Percentiles rank a stretch among this genome's conserved stretches.
phyloP scores from a whole-genome alignment of 2,329 filamentous ascomycete genomes.

The Colletotrichum chrysophilum region DNA sequence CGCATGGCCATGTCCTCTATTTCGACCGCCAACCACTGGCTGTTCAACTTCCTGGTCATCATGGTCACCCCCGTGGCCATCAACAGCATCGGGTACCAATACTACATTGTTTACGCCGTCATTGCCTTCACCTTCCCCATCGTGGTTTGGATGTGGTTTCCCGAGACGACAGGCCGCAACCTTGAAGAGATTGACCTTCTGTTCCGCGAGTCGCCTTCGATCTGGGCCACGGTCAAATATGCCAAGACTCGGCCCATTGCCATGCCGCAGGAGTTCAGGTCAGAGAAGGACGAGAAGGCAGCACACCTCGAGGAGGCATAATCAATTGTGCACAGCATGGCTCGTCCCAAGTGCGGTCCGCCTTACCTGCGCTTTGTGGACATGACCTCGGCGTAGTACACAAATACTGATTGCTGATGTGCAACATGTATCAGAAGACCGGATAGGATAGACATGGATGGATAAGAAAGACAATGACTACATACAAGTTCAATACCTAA shows the following conservation, averaged over 20 bases:
- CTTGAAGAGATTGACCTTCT: slow-evolving; percentile 50
- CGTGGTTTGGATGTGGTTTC: slow-evolving; percentile 48
- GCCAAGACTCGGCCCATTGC: slow-evolving; percentile 37
- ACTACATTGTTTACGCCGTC: slow-evolving; percentile 55
- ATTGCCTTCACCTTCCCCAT: slow-evolving; percentile 49
- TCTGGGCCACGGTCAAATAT: slow-evolving; percentile 38
- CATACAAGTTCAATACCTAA: not conserved
- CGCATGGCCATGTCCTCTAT: slow-evolving; percentile 61
- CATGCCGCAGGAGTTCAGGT: slow-evolving; percentile 32
- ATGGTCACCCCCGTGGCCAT: slow-evolving; percentile 52
- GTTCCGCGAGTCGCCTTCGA: slow-evolving; percentile 44
- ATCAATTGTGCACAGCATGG: not conserved
- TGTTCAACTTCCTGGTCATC: slow-evolving; percentile 51
- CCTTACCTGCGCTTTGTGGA: not conserved
- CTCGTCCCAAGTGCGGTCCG: not conserved
- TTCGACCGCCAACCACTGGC: slow-evolving; percentile 59
- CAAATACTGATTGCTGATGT: not conserved
- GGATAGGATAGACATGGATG: not conserved
- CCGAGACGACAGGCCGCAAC: slow-evolving; percentile 53
- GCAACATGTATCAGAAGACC: not conserved
- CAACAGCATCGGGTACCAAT: slow-evolving; percentile 54
- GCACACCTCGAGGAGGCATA: slow-evolving; percentile 3
- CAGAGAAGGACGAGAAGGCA: slow-evolving; percentile 23
- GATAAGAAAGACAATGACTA: not conserved
- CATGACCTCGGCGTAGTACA: not conserved